A percentile compares a stretch with the other conserved stretches of the same genome.
Conservation (phyloP, 2,329 filamentous ascomycete genomes). For the Aspergillus versicolor region DNA sequence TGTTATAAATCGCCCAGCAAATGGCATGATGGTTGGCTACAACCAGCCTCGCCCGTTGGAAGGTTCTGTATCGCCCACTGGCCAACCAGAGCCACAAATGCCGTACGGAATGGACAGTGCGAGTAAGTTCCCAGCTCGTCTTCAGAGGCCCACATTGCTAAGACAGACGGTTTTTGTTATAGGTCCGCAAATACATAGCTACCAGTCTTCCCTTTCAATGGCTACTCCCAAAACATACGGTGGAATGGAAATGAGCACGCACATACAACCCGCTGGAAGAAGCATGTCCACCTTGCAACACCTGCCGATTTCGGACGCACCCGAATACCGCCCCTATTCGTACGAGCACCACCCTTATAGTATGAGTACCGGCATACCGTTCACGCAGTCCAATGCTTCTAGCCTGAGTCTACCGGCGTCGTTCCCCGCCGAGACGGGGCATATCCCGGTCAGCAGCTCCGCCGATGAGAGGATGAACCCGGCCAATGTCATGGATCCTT, state of each 20-base stretch:
- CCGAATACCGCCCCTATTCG: slow-evolving; percentile 35
- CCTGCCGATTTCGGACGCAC: slow-evolving; percentile 32
- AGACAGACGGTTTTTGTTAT: background rate
- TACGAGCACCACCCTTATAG: slow-evolving; percentile 29
- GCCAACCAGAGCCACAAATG: slow-evolving; percentile 26
- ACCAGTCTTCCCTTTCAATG: slow-evolving; percentile 28
- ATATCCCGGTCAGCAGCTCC: slow-evolving; percentile 16
- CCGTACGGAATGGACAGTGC: slow-evolving; percentile 29
- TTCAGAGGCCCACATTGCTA: background rate
- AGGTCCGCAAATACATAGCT: slow-evolving; percentile 31
- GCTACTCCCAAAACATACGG: slow-evolving; percentile 26
- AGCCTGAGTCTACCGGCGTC: slow-evolving; percentile 36
- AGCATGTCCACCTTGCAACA: slow-evolving; percentile 31
- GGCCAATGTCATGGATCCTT: slow-evolving; percentile 24
- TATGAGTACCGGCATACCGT: slow-evolving; percentile 31
- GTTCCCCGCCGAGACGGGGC: slow-evolving; percentile 29
- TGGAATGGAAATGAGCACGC: slow-evolving; percentile 26
- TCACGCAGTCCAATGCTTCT: slow-evolving; percentile 34
- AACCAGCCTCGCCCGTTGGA: slow-evolving; percentile 31
- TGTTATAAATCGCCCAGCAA: slow-evolving; percentile 23
- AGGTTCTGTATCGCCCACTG: slow-evolving; percentile 35
- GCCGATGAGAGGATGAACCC: slow-evolving; percentile 26
- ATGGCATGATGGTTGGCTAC: slow-evolving; percentile 29
- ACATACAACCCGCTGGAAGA: slow-evolving; percentile 26
- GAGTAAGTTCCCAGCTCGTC: slow-evolving; percentile 19